A percentile compares a stretch with the other conserved stretches of the same genome.
phyloP scores from a whole-genome alignment of 179 eudicot genomes.

The Camellia oleifera region DNA sequence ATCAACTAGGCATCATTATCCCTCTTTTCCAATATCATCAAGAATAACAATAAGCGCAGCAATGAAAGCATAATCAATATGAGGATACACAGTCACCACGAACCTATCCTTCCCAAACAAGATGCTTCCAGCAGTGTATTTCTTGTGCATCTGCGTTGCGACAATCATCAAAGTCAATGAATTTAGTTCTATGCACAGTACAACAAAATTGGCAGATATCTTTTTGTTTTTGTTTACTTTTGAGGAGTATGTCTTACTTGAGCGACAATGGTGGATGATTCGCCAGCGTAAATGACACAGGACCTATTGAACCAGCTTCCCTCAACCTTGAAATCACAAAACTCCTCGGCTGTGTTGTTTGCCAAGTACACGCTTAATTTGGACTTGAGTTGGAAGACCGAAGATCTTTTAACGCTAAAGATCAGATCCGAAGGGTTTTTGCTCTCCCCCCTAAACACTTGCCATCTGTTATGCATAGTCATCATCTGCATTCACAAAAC shows the following conservation, averaged over 20 bases:
- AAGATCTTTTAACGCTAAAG: slow-evolving; percentile 16
- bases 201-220: no score
- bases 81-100: slow-evolving; percentile 51
- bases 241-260: slow-evolving; percentile 25
- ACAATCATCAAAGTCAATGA: no score
- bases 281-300: slow-evolving; percentile 30
- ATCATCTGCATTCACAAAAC: background rate
- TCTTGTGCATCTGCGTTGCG: slow-evolving; percentile 39
- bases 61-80: slow-evolving; percentile 58
- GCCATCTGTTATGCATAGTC: background rate
- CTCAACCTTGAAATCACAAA: slow-evolving; percentile 32
- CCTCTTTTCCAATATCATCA: slow-evolving; percentile 36
- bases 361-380: slow-evolving; percentile 39
- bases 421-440: background rate
- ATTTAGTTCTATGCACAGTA: no score
- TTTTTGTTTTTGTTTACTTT: no score
- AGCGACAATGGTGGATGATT: slow-evolving; percentile 24
- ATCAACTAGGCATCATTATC: background rate
- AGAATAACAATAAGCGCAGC: slow-evolving; percentile 55
- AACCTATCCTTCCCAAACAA: slow-evolving; percentile 48
- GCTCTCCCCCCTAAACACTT: background rate
- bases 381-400: slow-evolving; percentile 25
- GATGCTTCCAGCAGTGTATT: slow-evolving; percentile 31
- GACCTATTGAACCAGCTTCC: slow-evolving; percentile 29
- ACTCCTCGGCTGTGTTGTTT: slow-evolving; percentile 21